Conservation (phyloP, 352 stramenopile genomes). For the Globisporangium abappressorium region DNA sequence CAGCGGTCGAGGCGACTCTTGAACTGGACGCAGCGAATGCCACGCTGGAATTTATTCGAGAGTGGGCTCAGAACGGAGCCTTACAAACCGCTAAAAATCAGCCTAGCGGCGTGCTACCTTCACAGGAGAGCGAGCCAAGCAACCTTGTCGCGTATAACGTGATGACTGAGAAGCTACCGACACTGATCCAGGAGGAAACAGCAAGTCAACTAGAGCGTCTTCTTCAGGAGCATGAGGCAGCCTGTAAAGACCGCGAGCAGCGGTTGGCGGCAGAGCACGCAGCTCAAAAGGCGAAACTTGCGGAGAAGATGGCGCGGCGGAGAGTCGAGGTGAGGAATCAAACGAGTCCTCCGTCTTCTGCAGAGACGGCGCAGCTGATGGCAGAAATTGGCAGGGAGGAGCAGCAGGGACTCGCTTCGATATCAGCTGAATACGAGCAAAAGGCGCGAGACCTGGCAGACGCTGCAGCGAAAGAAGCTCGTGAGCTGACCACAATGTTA, state of each 20-base stretch:
- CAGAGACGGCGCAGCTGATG: background rate
- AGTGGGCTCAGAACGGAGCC: background rate
- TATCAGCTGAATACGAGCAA: background rate
- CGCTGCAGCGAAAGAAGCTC: background rate
- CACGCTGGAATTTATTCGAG: background rate
- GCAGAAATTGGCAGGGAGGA: background rate
- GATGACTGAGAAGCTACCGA: slow-evolving; percentile 4
- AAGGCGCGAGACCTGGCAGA: background rate
- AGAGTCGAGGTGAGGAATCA: background rate
- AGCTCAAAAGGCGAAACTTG: background rate
- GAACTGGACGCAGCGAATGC: background rate
- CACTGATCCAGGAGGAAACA: slow-evolving; percentile 2
- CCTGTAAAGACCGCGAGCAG: slow-evolving; percentile 4
- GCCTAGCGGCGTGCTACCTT: background rate
- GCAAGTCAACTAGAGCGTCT: slow-evolving; percentile 5
- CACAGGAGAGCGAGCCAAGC: background rate
- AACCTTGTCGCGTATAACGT: slow-evolving; percentile 1
- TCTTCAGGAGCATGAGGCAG: slow-evolving; percentile 1
- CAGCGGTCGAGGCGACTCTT: background rate
- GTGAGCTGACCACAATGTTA: background rate
- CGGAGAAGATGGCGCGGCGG: background rate
- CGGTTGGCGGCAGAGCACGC: background rate
- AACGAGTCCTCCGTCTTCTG: background rate
- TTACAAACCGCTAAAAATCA: background rate
- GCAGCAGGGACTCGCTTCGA: background rate